Base-by-base conservation (phyloP, 2,329 filamentous ascomycete genomes). In the Xylaria polymorpha region DNA sequence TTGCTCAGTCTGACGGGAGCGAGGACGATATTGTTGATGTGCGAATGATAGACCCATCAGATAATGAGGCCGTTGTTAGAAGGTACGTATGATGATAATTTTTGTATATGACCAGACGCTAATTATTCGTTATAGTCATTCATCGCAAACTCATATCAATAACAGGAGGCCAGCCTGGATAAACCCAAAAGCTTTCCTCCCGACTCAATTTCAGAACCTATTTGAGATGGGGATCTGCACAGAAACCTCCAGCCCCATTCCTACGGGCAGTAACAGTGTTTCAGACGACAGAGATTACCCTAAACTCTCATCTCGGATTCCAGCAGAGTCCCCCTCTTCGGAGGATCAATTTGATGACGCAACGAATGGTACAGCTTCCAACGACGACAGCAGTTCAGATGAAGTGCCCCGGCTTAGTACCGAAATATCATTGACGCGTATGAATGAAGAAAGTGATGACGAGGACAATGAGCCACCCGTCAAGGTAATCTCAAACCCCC, bases 1-100 rank as follows among this genome's bases (percentile, higher is more conserved):
- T 91, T 67, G 91, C 93, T 53, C 87, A 89, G 35, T 97, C 94
- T 3, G 87, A 97, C 1, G 91, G 94, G 78, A 92, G 94, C 10
- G 95, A 98, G 79, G 94, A 98, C 70, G 93, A 93, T 70, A 89
- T 98, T 76, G 92, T 98, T 6, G 93, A 98, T 77, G 90, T 99
- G 18, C 92, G 92, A 0, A 94, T 98, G 91, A 90, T 89, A 62
- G 91, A 94, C 74, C 82, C 83, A 2, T 77, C 77, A 18, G 83
- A 85, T 66, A 72, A 74, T 29, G 78, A 79, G 50, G 77, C 76
- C 62, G 64, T 71, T 43, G 63, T 70, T 66, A 71, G 79, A 56
- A 74, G 73, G 77, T 82, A 78, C 71, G 77, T 55, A 20, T 18
- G 8, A 56, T n/a, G 15, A 22, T 37, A 44, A 61, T 64, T 73